Conservation (phyloP, 441 rosid genomes). For the Sinapis alba region DNA sequence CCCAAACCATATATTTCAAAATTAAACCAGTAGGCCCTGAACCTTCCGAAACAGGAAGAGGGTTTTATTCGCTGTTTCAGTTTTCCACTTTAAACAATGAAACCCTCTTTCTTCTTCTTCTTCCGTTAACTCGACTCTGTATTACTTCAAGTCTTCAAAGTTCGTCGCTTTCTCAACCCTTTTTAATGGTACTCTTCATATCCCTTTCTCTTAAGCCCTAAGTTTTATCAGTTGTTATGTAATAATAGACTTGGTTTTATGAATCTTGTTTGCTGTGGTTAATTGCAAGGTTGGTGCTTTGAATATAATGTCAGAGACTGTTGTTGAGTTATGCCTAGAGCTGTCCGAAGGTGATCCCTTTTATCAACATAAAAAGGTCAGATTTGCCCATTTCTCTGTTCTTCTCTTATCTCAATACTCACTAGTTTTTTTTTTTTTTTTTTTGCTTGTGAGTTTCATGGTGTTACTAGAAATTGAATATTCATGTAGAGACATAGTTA, state of each 20-base stretch:
- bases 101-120: no score
- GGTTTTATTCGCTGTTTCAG: no score
- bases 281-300: slow-evolving; percentile 34
- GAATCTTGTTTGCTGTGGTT: slow-evolving; percentile 7
- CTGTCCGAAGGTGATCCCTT: slow-evolving; percentile 61
- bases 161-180: slow-evolving; percentile 8
- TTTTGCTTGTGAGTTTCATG: neutral
- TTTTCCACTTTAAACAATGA: no score
- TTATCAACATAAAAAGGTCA: slow-evolving; percentile 72
- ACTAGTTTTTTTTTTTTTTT: neutral
- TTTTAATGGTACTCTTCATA: neutral
- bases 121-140: no score
- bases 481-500: neutral
- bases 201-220: slow-evolving; percentile 8
- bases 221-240: neutral
- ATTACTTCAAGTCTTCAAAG: neutral
- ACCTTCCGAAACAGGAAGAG: no score
- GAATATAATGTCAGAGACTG: slow-evolving; percentile 33
- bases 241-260: neutral
- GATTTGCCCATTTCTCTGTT: slow-evolving; percentile 13
- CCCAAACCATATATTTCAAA: no score
- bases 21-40: no score
- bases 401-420: slow-evolving; percentile 7
- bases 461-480: neutral
- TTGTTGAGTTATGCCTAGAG: slow-evolving; percentile 48